Evolutionary conservation across 177 flowering plant genomes (phyloP).

Genomic region (Telopea speciosissima): DNA sequence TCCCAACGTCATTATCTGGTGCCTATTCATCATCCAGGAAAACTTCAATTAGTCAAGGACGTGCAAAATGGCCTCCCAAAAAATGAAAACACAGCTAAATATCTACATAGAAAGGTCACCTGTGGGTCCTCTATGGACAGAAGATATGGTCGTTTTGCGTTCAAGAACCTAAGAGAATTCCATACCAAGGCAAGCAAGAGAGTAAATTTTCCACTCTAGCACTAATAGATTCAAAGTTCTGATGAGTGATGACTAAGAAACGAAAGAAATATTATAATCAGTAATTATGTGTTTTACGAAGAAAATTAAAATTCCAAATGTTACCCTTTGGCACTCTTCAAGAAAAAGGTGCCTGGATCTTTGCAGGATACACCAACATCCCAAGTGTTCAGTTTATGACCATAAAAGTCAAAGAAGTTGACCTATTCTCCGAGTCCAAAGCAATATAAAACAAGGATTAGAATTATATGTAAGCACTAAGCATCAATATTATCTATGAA

Average conservation of each 20-base stretch:
- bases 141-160: slow-evolving; percentile 43
- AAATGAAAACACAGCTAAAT: not conserved
- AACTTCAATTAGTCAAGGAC: not conserved
- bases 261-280: not conserved
- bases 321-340: slow-evolving; percentile 74
- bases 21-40: slow-evolving; percentile 36
- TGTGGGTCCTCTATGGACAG: slow-evolving; percentile 93
- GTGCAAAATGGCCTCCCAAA: not conserved
- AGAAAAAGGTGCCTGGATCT: slow-evolving; percentile 55
- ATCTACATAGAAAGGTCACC: slow-evolving; percentile 32
- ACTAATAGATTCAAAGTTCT: not conserved
- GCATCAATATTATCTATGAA: not conserved
- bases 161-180: slow-evolving; percentile 43
- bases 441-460: slow-evolving; percentile 3
- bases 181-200: no score
- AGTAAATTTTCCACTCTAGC: no score
- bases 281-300: not conserved
- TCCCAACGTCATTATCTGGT: slow-evolving; percentile 92
- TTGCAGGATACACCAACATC: slow-evolving; percentile 93
- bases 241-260: not conserved
- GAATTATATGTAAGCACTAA: not conserved
- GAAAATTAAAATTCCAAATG: not conserved
- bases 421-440: slow-evolving; percentile 48
- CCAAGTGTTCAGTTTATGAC: slow-evolving; percentile 70
- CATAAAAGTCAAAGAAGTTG: slow-evolving; percentile 86